Evolutionary conservation across 176 grass and related monocot species (phyloP).

Genomic region (Luzula sylvatica): DNA sequence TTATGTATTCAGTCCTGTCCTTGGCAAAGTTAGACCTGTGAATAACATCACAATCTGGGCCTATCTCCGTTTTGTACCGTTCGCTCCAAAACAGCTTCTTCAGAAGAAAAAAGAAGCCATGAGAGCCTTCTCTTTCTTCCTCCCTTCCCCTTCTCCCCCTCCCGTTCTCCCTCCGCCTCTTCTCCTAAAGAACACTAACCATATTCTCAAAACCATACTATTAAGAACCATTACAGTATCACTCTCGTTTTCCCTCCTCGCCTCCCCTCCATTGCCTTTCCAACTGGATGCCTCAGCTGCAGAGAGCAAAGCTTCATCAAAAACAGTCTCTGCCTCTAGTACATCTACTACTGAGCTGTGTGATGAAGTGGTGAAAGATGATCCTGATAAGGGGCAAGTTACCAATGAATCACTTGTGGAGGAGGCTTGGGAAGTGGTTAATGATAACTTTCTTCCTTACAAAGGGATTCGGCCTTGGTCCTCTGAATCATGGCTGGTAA

Average conservation of each 20-base stretch:
- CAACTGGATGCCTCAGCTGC: not conserved
- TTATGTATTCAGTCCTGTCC: too few species aligned
- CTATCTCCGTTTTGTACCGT: too few species aligned
- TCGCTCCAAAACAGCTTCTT: too few species aligned
- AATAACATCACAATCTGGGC: too few species aligned
- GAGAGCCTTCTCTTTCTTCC: conserved; percentile 14
- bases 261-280: conserved; percentile 6
- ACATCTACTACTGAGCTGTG: conserved; percentile 32
- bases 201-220: conserved; percentile 36
- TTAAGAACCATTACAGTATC: conserved; percentile 39
- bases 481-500: conserved; percentile 66
- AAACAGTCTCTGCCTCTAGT: not conserved
- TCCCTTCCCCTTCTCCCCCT: conserved; percentile 12
- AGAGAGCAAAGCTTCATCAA: not conserved
- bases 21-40: too few species aligned
- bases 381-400: conserved; percentile 27
- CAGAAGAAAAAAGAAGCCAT: not conserved
- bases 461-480: conserved; percentile 58
- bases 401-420: conserved; percentile 77
- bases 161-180: not conserved
- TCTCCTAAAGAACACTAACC: not conserved
- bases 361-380: conserved; percentile 2
- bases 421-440: conserved; percentile 95
- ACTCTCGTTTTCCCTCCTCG: conserved; percentile 46
- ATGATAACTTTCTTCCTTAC: conserved; percentile 66